Evolutionary conservation across 2,329 filamentous ascomycete species (phyloP).

Genomic region (Xylaria polymorpha): DNA sequence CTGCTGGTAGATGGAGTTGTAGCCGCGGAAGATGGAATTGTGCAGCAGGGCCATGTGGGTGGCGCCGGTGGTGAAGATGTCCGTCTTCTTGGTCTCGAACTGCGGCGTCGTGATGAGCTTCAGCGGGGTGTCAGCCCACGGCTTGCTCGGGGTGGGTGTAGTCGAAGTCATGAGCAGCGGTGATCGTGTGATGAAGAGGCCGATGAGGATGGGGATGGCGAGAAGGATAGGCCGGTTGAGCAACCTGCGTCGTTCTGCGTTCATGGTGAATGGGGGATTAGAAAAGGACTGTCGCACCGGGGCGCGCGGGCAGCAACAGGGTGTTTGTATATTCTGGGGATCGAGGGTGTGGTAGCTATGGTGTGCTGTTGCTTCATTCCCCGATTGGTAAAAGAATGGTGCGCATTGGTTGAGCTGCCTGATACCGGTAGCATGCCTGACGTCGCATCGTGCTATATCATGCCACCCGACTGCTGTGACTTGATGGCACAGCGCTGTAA

Average conservation of each 20-base stretch:
- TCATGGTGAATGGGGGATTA: slow-evolving; percentile 30
- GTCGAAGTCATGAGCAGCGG: slow-evolving; percentile 55
- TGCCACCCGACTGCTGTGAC: slow-evolving; percentile 19
- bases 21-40: slow-evolving; percentile 71
- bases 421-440: not conserved
- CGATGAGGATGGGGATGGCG: slow-evolving; percentile 52
- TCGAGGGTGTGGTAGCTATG: not conserved
- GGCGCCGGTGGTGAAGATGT: slow-evolving; percentile 68
- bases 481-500: not conserved
- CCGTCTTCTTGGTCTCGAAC: slow-evolving; percentile 64
- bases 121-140: slow-evolving; percentile 68
- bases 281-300: not conserved
- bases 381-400: slow-evolving; percentile 27
- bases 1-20: slow-evolving; percentile 72
- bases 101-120: slow-evolving; percentile 65
- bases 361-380: slow-evolving; percentile 11
- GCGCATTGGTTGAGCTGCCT: slow-evolving; percentile 25
- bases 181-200: slow-evolving; percentile 52
- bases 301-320: slow-evolving; percentile 8
- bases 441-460: slow-evolving; percentile 28
- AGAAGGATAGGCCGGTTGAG: slow-evolving; percentile 49
- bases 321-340: slow-evolving; percentile 19
- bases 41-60: slow-evolving; percentile 72
- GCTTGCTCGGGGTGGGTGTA: slow-evolving; percentile 46
- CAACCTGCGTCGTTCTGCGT: slow-evolving; percentile 41